phyloP scores from a whole-genome alignment of 2,329 filamentous ascomycete genomes.

The Pseudocercospora cruenta region DNA sequence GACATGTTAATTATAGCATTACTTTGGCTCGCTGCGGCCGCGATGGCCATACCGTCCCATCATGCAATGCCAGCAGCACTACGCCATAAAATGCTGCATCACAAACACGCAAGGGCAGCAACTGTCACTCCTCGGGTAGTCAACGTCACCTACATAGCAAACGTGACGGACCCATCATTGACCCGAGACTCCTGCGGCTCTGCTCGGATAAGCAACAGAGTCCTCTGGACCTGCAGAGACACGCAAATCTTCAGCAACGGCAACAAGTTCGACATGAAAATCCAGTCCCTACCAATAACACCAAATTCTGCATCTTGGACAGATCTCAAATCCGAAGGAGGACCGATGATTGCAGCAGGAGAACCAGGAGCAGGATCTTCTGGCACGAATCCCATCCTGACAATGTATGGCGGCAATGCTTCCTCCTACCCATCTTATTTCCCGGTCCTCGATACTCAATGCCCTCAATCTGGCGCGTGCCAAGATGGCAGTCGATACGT shows the following conservation, averaged over 20 bases:
- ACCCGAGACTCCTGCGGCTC: constrained; percentile 34
- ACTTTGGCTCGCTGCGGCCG: neutral
- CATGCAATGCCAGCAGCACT: neutral
- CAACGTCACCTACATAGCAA: constrained; percentile 23
- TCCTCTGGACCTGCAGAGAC: constrained; percentile 35
- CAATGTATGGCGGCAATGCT: constrained; percentile 27
- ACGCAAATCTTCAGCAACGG: constrained; percentile 22
- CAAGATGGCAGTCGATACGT: constrained; percentile 28
- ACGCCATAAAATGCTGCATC: constrained; percentile 2
- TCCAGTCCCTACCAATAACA: constrained; percentile 21
- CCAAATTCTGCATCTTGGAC: constrained; percentile 31
- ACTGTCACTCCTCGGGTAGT: constrained; percentile 22
- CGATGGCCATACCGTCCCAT: neutral
- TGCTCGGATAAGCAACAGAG: constrained; percentile 21
- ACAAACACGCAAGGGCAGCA: constrained; percentile 1
- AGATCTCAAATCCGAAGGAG: constrained; percentile 18
- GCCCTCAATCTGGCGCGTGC: constrained; percentile 27
- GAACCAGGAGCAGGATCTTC: constrained; percentile 23
- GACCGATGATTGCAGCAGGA: constrained; percentile 17
- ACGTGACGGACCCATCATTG: constrained; percentile 29
- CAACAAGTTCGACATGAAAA: constrained; percentile 10
- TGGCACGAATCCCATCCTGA: constrained; percentile 25
- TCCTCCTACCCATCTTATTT: constrained; percentile 22
- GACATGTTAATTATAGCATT: neutral
- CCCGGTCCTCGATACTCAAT: constrained; percentile 26